Base-by-base conservation (phyloP, 768 basidiomycete genomes). In the Russula emetica region DNA sequence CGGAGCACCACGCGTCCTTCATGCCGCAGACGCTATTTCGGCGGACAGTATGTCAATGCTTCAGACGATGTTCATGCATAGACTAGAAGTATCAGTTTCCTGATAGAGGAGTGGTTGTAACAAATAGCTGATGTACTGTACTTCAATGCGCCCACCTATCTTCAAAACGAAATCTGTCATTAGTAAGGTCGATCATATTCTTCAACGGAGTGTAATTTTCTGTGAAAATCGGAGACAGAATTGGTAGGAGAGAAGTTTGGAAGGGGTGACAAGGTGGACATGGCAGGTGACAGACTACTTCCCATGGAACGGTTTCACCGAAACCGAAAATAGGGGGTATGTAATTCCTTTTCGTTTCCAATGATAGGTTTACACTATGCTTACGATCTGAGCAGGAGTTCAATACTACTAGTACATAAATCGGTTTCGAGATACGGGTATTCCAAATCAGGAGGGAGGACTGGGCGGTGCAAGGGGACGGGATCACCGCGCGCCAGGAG, bases 231-330 rank as follows among this genome's bases (percentile, higher is more conserved):
- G 85, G 87, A 22, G 88, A 91, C 62, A 97, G 97, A 36, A 94
- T 30, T 98, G 88, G 85, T 95, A 28, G 53, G 95, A 97, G 9
- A 88, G 78, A 68, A 94, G 92, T 74, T 99, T 40, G n/a, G 14
- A 78, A 92, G 90, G 71, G 97, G 97, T 53, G 97, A 99, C 78
- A 98, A 96, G 74, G 92, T 99, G 51, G 98, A 92, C 75, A 98
- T 99, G 71, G 92, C 85, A 45, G 87, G 88, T 20, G 97, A 99
- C 79, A 98, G 98, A 76, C 83, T 98, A 58, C 79, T 98, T 45
- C 96, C 97, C 8, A 87, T 98, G 58, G 97, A 99, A 67, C 80
- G 96, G 68, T 99, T 99, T 78, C 98, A 66, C 97, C 97, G 8
- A 98, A 94, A 78, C 95, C 96, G 57, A 98, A 97, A 79, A 80